phyloP scores from a whole-genome alignment of 2,329 filamentous ascomycete genomes.

The Colletotrichum tofieldiae region DNA sequence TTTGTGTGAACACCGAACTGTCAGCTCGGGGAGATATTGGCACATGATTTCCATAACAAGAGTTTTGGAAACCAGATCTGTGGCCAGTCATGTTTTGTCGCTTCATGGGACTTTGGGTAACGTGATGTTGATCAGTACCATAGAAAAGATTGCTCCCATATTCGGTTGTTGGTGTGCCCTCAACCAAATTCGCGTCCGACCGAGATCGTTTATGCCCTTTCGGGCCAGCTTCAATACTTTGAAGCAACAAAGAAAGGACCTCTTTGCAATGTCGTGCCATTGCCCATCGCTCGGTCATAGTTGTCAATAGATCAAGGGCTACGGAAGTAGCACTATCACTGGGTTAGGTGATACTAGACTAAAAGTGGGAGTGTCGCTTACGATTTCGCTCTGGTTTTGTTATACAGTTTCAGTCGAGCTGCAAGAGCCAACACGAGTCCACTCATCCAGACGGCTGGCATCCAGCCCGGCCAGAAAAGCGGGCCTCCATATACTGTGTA shows the following conservation, averaged over 20 bases:
- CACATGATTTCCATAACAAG: neutral
- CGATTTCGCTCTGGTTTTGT: slow-evolving; percentile 4
- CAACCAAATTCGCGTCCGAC: neutral
- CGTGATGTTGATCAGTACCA: neutral
- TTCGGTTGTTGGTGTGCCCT: neutral
- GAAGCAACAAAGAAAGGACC: slow-evolving; percentile 27
- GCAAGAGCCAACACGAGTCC: slow-evolving; percentile 55
- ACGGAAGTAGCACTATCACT: slow-evolving; percentile 10
- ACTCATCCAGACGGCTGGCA: slow-evolving; percentile 56
- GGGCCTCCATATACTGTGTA: slow-evolving; percentile 22
- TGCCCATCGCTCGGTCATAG: slow-evolving; percentile 26
- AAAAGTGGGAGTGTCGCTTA: neutral
- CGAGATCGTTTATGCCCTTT: slow-evolving; percentile 14
- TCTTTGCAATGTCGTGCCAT: slow-evolving; percentile 38
- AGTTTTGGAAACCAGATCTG: neutral
- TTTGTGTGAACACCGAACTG: neutral
- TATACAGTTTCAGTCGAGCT: slow-evolving; percentile 25
- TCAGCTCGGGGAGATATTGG: neutral
- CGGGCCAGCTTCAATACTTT: neutral
- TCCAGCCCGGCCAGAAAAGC: slow-evolving; percentile 52
- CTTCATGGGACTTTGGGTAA: neutral
- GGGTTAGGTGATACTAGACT: neutral
- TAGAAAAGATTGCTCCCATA: neutral
- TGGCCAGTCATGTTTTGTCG: neutral
- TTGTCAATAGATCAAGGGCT: slow-evolving; percentile 11